A percentile compares a stretch with the other conserved stretches of the same genome.
phyloP scores from a whole-genome alignment of 2,329 filamentous ascomycete species.

The Fusarium liriodendri region DNA sequence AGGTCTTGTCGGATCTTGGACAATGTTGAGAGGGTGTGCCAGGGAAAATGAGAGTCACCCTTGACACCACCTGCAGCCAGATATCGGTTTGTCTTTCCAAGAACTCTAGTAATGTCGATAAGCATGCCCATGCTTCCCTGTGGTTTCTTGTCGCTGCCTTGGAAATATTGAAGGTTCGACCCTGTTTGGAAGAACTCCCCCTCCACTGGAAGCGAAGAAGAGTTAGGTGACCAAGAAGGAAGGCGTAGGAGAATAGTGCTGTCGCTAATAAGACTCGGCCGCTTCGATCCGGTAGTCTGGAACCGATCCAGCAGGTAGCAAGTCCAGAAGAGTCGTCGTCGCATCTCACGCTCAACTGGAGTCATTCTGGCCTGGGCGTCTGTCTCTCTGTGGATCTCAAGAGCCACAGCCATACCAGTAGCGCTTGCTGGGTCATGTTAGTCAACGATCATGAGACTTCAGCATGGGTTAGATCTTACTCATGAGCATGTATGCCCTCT shows the following conservation, averaged over 20 bases:
- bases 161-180: constrained; percentile 80
- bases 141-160: constrained; percentile 74
- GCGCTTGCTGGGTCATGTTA: constrained; percentile 70
- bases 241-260: constrained; percentile 80
- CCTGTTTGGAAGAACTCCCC: constrained; percentile 85
- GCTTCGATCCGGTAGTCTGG: constrained; percentile 81
- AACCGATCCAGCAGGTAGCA: constrained; percentile 91
- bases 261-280: constrained; percentile 83
- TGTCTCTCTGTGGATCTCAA: constrained; percentile 83
- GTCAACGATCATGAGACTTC: constrained; percentile 17
- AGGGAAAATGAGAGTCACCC: constrained; percentile 90
- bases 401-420: constrained; percentile 84
- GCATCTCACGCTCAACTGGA: constrained; percentile 78
- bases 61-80: constrained; percentile 87
- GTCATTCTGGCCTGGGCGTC: constrained; percentile 71
- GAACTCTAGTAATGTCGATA: constrained; percentile 84
- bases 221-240: constrained; percentile 77
- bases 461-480: constrained; percentile 59
- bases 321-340: constrained; percentile 87
- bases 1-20: constrained; percentile 89
- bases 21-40: constrained; percentile 86
- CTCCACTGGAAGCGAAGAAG: constrained; percentile 72
- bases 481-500: constrained; percentile 88
- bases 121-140: constrained; percentile 84
- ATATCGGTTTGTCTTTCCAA: constrained; percentile 87